Evolutionary conservation across 345 rosid genomes (phyloP).

Genomic region (Trapa bicornis): DNA sequence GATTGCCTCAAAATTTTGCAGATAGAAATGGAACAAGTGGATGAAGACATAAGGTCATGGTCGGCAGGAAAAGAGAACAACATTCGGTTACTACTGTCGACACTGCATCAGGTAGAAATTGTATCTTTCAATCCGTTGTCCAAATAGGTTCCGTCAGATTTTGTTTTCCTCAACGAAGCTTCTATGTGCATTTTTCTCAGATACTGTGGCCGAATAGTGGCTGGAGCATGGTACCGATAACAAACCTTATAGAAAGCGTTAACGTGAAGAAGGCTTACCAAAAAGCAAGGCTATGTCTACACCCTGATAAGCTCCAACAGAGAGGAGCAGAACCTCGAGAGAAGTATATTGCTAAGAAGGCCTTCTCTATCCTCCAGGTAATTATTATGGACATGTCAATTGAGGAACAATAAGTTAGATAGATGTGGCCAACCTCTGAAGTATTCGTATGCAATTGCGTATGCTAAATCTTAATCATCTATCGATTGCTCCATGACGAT

Average conservation of each 20-base stretch:
- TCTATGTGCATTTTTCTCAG: conserved; percentile 20
- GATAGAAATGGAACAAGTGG: conserved; percentile 44
- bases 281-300: conserved; percentile 84
- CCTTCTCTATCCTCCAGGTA: conserved; percentile 80
- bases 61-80: conserved; percentile 64
- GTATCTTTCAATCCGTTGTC: not conserved
- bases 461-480: not conserved
- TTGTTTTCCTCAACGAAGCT: not conserved
- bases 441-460: not conserved
- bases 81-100: conserved; percentile 63
- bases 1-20: conserved; percentile 10
- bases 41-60: conserved; percentile 62
- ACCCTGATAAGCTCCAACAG: conserved; percentile 88
- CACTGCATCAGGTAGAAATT: conserved; percentile 34
- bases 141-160: not conserved
- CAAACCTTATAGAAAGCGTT: conserved; percentile 50
- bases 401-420: not conserved
- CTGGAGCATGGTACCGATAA: conserved; percentile 45
- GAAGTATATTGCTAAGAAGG: conserved; percentile 58
- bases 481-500: not conserved
- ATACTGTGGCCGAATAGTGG: conserved; percentile 69
- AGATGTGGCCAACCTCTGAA: not conserved
- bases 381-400: not conserved
- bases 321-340: conserved; percentile 58
- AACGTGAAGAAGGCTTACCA: conserved; percentile 89